phyloP scores from a whole-genome alignment of 176 grass and related monocot genomes.

The Avena insularis region DNA sequence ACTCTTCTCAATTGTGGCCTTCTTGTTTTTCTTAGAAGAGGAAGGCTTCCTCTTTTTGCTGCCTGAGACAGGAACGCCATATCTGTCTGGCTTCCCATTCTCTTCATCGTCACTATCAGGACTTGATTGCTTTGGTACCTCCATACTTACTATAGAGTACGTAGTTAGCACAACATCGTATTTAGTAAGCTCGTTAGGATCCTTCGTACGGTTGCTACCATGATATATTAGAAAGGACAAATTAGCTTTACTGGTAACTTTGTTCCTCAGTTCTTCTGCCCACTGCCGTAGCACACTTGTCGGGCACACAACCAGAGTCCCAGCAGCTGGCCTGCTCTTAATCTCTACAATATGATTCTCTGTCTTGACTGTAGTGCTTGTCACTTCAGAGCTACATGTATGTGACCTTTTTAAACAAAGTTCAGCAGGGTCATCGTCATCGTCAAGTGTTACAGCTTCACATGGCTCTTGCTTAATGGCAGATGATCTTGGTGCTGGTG shows the following conservation, averaged over 20 bases:
- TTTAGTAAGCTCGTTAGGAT: slow-evolving; percentile 82
- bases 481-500: slow-evolving; percentile 56
- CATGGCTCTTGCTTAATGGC: slow-evolving; percentile 58
- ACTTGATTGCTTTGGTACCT: slow-evolving; percentile 92
- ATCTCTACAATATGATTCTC: slow-evolving; percentile 52
- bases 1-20: slow-evolving; percentile 46
- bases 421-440: slow-evolving; percentile 63
- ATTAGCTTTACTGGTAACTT: slow-evolving; percentile 83
- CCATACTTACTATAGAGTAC: slow-evolving; percentile 98
- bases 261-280: slow-evolving; percentile 92
- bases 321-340: slow-evolving; percentile 82
- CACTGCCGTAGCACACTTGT: slow-evolving; percentile 97
- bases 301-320: slow-evolving; percentile 98
- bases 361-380: slow-evolving; percentile 43
- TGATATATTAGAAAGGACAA: slow-evolving; percentile 92
- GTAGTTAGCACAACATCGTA: slow-evolving; percentile 99
- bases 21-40: slow-evolving; percentile 58
- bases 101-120: slow-evolving; percentile 88
- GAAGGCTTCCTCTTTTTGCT: slow-evolving; percentile 76
- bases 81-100: slow-evolving; percentile 75
- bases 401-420: slow-evolving; percentile 46
- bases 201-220: slow-evolving; percentile 89
- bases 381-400: slow-evolving; percentile 34
- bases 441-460: slow-evolving; percentile 87
- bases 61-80: slow-evolving; percentile 49